A percentile compares a stretch with the other conserved stretches of the same genome.
phyloP scores from a whole-genome alignment of 495 filamentous ascomycete species.

The Aspergillus bridgeri region DNA sequence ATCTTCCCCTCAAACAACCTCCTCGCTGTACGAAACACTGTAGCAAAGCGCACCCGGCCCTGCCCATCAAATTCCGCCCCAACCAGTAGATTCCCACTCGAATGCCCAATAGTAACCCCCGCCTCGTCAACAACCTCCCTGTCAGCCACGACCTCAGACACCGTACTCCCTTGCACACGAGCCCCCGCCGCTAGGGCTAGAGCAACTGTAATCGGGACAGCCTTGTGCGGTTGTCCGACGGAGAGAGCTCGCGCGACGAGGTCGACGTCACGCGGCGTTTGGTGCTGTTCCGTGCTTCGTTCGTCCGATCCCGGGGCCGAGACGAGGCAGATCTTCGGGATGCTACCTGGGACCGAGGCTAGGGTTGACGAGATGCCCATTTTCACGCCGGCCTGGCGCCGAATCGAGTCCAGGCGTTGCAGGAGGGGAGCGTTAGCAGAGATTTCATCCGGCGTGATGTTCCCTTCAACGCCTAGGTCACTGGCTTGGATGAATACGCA shows the following conservation, averaged over 20 bases:
- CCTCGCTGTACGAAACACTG: slow-evolving; percentile 52
- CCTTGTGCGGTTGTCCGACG: slow-evolving; percentile 51
- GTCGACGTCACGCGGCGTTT: slow-evolving; percentile 31
- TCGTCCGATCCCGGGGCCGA: slow-evolving; percentile 31
- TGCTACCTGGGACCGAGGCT: slow-evolving; percentile 49
- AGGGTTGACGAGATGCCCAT: slow-evolving; percentile 56
- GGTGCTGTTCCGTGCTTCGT: slow-evolving; percentile 15
- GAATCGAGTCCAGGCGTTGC: slow-evolving; percentile 55
- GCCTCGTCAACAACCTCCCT: slow-evolving; percentile 11
- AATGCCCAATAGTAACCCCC: slow-evolving; percentile 49
- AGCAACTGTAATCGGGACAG: slow-evolving; percentile 51
- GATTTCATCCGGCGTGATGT: slow-evolving; percentile 52
- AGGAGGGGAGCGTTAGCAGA: slow-evolving; percentile 46
- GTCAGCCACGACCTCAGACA: slow-evolving; percentile 8
- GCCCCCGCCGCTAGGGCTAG: slow-evolving; percentile 53
- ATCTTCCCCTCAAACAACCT: slow-evolving; percentile 55
- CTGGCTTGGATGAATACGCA: slow-evolving; percentile 58
- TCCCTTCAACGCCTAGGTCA: slow-evolving; percentile 48
- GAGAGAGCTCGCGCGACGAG: slow-evolving; percentile 38
- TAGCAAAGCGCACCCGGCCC: slow-evolving; percentile 41
- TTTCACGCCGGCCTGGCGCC: slow-evolving; percentile 53
- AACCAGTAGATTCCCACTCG: slow-evolving; percentile 53
- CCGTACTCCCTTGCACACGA: slow-evolving; percentile 44
- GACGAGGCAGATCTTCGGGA: slow-evolving; percentile 66
- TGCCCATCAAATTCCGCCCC: slow-evolving; percentile 36